phyloP scores from a whole-genome alignment of 805 yeast species.

The Candida tibetensis region DNA sequence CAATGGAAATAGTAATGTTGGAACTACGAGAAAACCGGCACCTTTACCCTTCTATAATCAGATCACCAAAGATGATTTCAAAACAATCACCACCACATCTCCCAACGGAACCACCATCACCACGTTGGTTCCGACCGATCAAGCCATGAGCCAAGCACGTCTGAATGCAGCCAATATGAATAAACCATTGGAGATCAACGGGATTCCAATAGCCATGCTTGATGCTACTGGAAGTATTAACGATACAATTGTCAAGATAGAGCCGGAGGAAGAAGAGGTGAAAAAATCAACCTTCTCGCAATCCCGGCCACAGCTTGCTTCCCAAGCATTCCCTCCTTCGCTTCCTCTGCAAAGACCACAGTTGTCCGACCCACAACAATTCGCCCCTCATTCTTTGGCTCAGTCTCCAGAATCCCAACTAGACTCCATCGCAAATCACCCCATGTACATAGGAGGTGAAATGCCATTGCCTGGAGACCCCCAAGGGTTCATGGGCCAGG shows the following conservation, averaged over 20 bases:
- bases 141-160: slow-evolving; percentile 63
- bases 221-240: slow-evolving; percentile 75
- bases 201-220: slow-evolving; percentile 67
- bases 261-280: slow-evolving; percentile 1
- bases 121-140: slow-evolving; percentile 81
- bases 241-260: slow-evolving; percentile 8
- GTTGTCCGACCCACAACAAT: slow-evolving; percentile 2
- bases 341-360: slow-evolving; percentile 6
- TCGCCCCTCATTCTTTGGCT: slow-evolving; percentile 1
- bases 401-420: slow-evolving; percentile 3
- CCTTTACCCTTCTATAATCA: slow-evolving; percentile 91
- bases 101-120: slow-evolving; percentile 93
- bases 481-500: neutral
- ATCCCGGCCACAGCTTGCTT: neutral
- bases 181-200: slow-evolving; percentile 59
- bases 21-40: slow-evolving; percentile 40
- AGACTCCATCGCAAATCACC: neutral
- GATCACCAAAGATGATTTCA: slow-evolving; percentile 84
- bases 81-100: slow-evolving; percentile 78
- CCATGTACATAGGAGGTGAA: neutral
- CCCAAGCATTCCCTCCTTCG: slow-evolving; percentile 5
- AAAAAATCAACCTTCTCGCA: neutral
- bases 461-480: neutral
- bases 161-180: slow-evolving; percentile 55
- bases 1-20: slow-evolving; percentile 6